A percentile compares a stretch with the other conserved stretches of the same genome.
These are phyloP conservation scores for Lonicera japonica DNA, from an alignment of 129 eudicot genomes.

Conservation along the genomic window DNA sequence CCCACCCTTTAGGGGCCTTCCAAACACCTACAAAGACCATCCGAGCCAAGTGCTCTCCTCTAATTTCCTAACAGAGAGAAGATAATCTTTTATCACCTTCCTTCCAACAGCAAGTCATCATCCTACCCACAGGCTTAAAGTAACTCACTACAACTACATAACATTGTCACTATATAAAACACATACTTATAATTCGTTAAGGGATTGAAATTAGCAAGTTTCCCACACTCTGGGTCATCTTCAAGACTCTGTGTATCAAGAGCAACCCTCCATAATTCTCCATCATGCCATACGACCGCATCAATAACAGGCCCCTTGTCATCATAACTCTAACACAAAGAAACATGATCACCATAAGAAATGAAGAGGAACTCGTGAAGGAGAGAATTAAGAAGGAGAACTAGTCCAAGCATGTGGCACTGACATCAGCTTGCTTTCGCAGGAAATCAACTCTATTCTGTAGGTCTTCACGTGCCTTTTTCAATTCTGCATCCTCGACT, in stretches of 20 bases:
- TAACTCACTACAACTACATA: neutral
- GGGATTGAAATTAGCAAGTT: conserved; percentile 75
- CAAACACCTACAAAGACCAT: too few species aligned
- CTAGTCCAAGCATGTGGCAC: conserved; percentile 15
- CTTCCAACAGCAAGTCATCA: neutral
- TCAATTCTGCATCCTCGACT: conserved; percentile 52
- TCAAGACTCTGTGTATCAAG: conserved; percentile 92
- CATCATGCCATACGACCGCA: conserved; percentile 99
- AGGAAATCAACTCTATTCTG: conserved; percentile 81
- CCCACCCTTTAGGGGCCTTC: too few species aligned
- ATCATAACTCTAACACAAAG: conserved; percentile 58
- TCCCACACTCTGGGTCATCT: conserved; percentile 71
- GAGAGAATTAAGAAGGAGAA: neutral
- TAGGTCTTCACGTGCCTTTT: conserved; percentile 71
- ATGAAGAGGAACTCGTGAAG: neutral
- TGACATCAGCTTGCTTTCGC: conserved; percentile 81
- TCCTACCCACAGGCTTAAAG: neutral
- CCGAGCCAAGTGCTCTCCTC: too few species aligned
- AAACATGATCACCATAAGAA: conserved; percentile 13
- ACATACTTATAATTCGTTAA: conserved; percentile 79
- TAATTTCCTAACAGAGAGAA: too few species aligned
- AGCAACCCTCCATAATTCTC: conserved; percentile 94
- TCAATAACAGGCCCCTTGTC: conserved; percentile 95
- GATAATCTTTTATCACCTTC: neutral
- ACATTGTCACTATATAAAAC: neutral